A percentile compares a stretch with the other conserved stretches of the same genome.
These are phyloP conservation scores for Botrytis fragariae DNA, from an alignment of 2,329 filamentous ascomycete species.

Conservation along the genomic window DNA sequence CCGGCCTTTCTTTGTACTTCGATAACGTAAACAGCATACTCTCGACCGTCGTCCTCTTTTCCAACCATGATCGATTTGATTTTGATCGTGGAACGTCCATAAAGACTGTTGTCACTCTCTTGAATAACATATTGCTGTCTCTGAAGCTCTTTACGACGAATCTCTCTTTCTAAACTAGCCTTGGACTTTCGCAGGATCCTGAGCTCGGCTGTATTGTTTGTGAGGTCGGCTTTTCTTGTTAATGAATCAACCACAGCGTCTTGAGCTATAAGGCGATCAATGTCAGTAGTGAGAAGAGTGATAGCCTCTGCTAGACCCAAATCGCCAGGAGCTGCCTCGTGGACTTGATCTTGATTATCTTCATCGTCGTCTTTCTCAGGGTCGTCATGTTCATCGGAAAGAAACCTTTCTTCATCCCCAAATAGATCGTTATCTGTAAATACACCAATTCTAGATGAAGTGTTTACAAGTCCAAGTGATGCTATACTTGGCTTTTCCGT, in stretches of 20 bases:
- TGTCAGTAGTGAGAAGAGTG: constrained; percentile 79
- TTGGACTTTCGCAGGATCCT: constrained; percentile 92
- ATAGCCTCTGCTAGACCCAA: constrained; percentile 92
- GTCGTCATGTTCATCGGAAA: constrained; percentile 83
- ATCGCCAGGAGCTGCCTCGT: constrained; percentile 92
- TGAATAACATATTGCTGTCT: constrained; percentile 96
- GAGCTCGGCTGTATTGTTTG: constrained; percentile 92
- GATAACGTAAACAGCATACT: constrained; percentile 90
- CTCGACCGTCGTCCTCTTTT: constrained; percentile 85
- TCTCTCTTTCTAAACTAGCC: constrained; percentile 86
- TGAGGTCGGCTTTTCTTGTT: constrained; percentile 90
- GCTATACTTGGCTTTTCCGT: constrained; percentile 79
- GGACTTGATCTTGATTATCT: constrained; percentile 75
- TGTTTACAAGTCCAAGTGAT: constrained; percentile 85
- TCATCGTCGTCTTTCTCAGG: constrained; percentile 54
- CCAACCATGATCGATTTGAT: constrained; percentile 94
- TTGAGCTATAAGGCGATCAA: constrained; percentile 83
- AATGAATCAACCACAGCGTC: constrained; percentile 89
- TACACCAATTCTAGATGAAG: constrained; percentile 82
- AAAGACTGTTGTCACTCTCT: constrained; percentile 95
- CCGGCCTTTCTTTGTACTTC: constrained; percentile 88
- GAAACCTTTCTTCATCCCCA: constrained; percentile 79
- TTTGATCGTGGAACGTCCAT: constrained; percentile 82
- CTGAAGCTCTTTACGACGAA: constrained; percentile 90
- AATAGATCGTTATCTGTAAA: constrained; percentile 94